These are phyloP conservation scores for Colletotrichum gigasporum DNA, from an alignment of 2,329 filamentous ascomycete species.

Conservation along the genomic window DNA sequence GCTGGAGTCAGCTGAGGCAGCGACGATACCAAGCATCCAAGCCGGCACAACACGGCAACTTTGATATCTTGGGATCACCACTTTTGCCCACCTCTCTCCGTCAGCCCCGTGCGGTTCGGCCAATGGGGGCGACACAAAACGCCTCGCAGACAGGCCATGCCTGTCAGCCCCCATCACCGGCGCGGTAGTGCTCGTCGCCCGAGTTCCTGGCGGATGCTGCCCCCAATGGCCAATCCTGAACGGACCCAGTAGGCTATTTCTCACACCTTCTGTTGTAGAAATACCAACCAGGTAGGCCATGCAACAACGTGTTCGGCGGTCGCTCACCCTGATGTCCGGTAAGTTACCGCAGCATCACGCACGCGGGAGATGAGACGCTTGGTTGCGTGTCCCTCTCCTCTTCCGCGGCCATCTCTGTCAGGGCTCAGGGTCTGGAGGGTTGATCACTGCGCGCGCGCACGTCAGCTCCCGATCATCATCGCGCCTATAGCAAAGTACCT, in stretches of 20 bases:
- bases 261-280: neutral
- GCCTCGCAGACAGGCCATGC: too few relatives aligned
- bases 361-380: conserved; percentile 5
- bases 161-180: too few relatives aligned
- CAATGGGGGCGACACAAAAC: too few relatives aligned
- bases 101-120: too few relatives aligned
- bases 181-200: neutral
- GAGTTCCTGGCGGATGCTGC: neutral
- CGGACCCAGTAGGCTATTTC: conserved; percentile 14
- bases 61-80: conserved; percentile 16
- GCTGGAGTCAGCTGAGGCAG: neutral
- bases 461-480: neutral
- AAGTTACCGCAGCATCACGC: too few relatives aligned
- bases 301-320: too few relatives aligned
- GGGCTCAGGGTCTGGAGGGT: neutral
- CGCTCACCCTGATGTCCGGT: too few relatives aligned
- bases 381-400: neutral
- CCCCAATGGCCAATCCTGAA: neutral
- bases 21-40: conserved; percentile 10
- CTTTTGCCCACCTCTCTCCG: too few relatives aligned
- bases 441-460: neutral
- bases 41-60: conserved; percentile 14
- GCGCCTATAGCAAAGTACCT: too few relatives aligned
- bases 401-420: too few relatives aligned
- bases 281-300: too few relatives aligned